These are phyloP conservation scores for Capronia americana DNA, from an alignment of 2,329 filamentous ascomycete species.

Conservation along the genomic window DNA sequence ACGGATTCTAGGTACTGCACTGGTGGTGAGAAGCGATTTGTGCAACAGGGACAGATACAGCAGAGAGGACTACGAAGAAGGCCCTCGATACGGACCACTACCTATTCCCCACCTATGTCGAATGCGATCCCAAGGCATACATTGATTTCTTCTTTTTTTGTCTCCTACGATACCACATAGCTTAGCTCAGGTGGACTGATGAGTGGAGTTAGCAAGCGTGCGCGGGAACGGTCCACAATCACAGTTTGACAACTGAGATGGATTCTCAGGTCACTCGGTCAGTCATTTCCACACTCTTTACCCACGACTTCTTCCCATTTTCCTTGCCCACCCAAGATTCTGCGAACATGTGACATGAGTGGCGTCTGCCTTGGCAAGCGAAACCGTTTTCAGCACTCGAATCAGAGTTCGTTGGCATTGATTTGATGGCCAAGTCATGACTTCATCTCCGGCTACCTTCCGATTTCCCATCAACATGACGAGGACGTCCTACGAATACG, in stretches of 20 bases:
- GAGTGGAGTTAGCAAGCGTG: conserved; percentile 38
- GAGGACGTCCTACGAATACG: background rate
- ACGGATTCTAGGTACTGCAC: conserved; percentile 31
- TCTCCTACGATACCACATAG: conserved; percentile 39
- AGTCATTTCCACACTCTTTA: conserved; percentile 6
- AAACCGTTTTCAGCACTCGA: background rate
- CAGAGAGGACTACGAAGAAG: conserved; percentile 21
- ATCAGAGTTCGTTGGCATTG: background rate
- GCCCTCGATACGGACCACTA: conserved; percentile 22
- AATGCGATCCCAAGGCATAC: conserved; percentile 33
- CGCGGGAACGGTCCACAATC: conserved; percentile 34
- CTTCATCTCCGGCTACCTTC: conserved; percentile 10
- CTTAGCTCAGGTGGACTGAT: conserved; percentile 37
- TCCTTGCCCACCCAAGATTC: background rate
- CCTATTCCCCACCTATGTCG: conserved; percentile 27
- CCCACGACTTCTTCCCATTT: background rate
- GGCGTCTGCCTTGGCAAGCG: conserved; percentile 6
- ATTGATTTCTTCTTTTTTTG: conserved; percentile 34
- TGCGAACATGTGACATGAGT: conserved; percentile 12
- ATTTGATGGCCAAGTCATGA: conserved; percentile 22
- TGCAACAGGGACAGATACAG: conserved; percentile 30
- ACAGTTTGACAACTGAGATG: conserved; percentile 30
- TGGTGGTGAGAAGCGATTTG: conserved; percentile 32
- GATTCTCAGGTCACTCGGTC: conserved; percentile 3
- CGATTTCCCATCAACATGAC: conserved; percentile 6